phyloP scores from a whole-genome alignment of 352 stramenopile genomes.

The Pythium utonaiense region DNA sequence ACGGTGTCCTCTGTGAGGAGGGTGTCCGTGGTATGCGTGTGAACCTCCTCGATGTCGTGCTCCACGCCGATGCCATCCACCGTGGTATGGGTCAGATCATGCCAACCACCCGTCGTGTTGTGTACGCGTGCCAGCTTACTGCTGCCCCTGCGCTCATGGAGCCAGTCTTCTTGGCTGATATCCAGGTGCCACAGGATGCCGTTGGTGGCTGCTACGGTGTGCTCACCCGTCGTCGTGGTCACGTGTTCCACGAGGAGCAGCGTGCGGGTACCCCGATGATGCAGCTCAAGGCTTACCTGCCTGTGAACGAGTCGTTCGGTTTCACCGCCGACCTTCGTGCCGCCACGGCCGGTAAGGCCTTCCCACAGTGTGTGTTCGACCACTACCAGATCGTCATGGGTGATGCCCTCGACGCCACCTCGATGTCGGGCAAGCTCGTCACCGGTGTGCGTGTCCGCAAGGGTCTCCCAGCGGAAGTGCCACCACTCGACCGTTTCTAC shows the following conservation, averaged over 20 bases:
- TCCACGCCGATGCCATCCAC: slow-evolving; percentile 99
- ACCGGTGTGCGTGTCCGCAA: slow-evolving; percentile 96
- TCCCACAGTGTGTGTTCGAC: slow-evolving; percentile 99
- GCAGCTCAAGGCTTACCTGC: slow-evolving; percentile 98
- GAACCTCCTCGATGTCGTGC: slow-evolving; percentile 99
- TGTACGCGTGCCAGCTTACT: slow-evolving; percentile 96
- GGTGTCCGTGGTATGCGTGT: slow-evolving; percentile 95
- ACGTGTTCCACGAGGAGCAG: slow-evolving; percentile 99
- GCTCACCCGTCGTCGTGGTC: slow-evolving; percentile 96
- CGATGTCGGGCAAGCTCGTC: slow-evolving; percentile 96
- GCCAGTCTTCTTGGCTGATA: slow-evolving; percentile 98
- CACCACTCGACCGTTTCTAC: slow-evolving; percentile 97
- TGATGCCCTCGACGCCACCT: slow-evolving; percentile 89
- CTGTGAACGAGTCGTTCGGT: slow-evolving; percentile 99
- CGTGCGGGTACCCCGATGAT: slow-evolving; percentile 97
- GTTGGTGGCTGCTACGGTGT: slow-evolving; percentile 99
- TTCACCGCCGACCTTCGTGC: slow-evolving; percentile 98
- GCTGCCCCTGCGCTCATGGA: slow-evolving; percentile 95
- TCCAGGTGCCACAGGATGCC: slow-evolving; percentile 97
- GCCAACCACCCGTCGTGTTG: slow-evolving; percentile 97
- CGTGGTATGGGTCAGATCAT: slow-evolving; percentile 99
- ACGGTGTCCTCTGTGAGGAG: slow-evolving; percentile 98
- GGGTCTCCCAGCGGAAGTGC: slow-evolving; percentile 95
- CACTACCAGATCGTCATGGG: slow-evolving; percentile 97
- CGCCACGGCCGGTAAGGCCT: slow-evolving; percentile 99